Evolutionary conservation across 768 basidiomycete species (phyloP).

Genomic region (Punctularia strigosozonata): DNA sequence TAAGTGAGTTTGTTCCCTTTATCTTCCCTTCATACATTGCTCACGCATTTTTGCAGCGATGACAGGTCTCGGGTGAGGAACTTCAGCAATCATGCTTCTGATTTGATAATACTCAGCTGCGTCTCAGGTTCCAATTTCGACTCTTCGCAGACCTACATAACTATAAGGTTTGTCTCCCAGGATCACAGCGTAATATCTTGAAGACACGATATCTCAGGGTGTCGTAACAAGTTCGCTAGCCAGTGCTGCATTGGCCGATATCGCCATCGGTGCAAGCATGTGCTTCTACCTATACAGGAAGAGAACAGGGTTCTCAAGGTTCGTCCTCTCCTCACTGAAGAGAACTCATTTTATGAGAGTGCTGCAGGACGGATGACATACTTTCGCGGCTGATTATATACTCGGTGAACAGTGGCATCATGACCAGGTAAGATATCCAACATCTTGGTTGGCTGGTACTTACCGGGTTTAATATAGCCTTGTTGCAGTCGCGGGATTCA

Average conservation of each 20-base stretch:
- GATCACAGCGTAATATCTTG: neutral
- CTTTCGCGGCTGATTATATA: neutral
- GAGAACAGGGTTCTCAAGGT: neutral
- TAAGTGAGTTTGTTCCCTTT: neutral
- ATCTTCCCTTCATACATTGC: neutral
- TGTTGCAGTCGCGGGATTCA: neutral
- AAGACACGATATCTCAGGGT: neutral
- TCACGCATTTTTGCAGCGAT: neutral
- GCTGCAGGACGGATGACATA: neutral
- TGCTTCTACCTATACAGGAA: neutral
- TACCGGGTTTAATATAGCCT: neutral
- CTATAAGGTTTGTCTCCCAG: neutral
- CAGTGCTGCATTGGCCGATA: neutral
- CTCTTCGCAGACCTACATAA: neutral
- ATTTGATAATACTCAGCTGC: no score
- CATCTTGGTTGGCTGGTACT: neutral
- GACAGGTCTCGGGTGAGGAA: neutral
- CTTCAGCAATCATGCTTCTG: neutral
- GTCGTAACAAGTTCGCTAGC: neutral
- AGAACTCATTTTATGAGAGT: neutral
- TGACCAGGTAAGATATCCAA: neutral
- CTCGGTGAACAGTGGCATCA: neutral
- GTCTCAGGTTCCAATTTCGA: neutral
- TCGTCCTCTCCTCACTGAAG: neutral
- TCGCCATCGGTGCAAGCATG: neutral